Base-by-base conservation (phyloP, 2,329 filamentous ascomycete genomes). In the Lecanosticta acicola region DNA sequence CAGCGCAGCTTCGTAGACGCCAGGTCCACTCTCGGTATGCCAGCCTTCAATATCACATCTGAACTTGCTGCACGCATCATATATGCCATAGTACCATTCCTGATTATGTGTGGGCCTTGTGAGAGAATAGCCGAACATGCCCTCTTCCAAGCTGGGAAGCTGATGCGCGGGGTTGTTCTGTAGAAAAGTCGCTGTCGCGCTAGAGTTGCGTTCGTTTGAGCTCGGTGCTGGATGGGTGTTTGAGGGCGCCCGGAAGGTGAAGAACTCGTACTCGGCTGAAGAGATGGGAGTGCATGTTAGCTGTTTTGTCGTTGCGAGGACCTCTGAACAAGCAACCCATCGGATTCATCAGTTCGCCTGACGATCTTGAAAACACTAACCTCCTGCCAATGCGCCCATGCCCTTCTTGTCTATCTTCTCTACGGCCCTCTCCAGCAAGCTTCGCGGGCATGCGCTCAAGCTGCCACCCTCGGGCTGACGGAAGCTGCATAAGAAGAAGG, bases 41-140 rank as follows among this genome's bases (percentile, higher is more conserved):
- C 90, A 96, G 37, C 90, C 88, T 66, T 96, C 90, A 39, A 96
- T 85, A 53, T 84, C 78, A 62, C 87, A 93, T 33, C 77, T 72
- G 70, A 95, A 94, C 49, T 80, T 74, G 54, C 78, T 75, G 70
- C 88, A 94, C 0, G 84, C 79, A 54, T 94, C 80, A 67, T 87
- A 95, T 40, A 95, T 79, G 37, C 84, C 81, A 65, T 95, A 95
- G 70, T 86, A 96, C 71, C 91, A 95, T 34, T 93, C 87, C 68
- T 94, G 83, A 67, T 95, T 95, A 62, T 94, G 87, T 1, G 90
- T 80, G 0, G 90, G 86, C 17, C 89, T 77, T 8, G 87, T 94
- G 55, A 95, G 73, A 53, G 87, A 93, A 72, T 96, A 96, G 48
- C 89, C 90, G 60, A 95, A 95, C 90, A 95, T 95, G 61, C 90